phyloP scores from a whole-genome alignment of 129 eudicot genomes.

The Deinandra increscens region DNA sequence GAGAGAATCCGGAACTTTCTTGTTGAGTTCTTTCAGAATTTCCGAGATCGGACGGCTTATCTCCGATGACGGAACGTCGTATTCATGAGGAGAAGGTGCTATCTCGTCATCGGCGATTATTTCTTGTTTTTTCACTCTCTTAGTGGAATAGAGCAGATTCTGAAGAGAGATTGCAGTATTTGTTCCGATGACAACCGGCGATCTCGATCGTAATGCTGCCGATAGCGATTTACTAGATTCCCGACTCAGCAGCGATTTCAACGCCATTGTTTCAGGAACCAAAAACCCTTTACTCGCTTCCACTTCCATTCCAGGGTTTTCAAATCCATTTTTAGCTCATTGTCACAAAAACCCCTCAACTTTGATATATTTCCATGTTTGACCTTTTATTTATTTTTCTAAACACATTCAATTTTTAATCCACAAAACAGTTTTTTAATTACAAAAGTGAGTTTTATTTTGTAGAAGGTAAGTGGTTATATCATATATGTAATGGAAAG shows the following conservation, averaged over 20 bases:
- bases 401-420: too few species aligned
- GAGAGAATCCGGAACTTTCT: conserved; percentile 81
- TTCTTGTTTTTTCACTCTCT: conserved; percentile 25
- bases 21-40: conserved; percentile 77
- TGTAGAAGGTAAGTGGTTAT: too few species aligned
- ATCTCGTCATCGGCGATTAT: not conserved
- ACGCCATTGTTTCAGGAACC: conserved; percentile 33
- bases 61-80: conserved; percentile 52
- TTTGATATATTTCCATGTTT: not conserved
- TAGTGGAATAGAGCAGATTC: conserved; percentile 28
- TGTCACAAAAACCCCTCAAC: not conserved
- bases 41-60: conserved; percentile 75
- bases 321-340: not conserved
- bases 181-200: conserved; percentile 7
- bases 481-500: too few species aligned
- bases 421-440: too few species aligned
- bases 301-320: conserved; percentile 21
- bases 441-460: too few species aligned
- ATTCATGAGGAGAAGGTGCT: conserved; percentile 23
- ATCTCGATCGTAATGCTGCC: conserved; percentile 21
- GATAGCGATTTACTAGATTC: conserved; percentile 16
- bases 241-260: conserved; percentile 25
- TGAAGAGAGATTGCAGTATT: not conserved
- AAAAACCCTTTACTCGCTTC: conserved; percentile 24
- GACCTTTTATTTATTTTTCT: too few species aligned